Evolutionary conservation across 192 early-diverging fungal genomes (phyloP).

Genomic region (Helicostylum pulchrum): DNA sequence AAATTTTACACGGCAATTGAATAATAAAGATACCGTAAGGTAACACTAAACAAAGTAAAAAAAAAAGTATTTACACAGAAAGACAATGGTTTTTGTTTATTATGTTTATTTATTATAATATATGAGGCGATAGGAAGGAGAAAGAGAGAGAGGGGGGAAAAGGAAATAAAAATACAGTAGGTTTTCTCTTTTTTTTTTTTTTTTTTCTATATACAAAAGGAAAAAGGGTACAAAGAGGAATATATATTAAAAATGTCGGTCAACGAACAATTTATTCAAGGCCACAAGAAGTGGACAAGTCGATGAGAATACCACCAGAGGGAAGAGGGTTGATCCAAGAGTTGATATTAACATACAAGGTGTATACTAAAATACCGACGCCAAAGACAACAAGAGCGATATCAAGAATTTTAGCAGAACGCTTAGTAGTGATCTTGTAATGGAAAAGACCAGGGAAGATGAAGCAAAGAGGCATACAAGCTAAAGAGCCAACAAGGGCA

Average conservation of each 20-base stretch:
- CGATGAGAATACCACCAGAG: not conserved
- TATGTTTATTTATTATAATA: no score
- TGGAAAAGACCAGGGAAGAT: conserved; percentile 84
- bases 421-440: conserved; percentile 48
- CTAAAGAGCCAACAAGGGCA: conserved; percentile 75
- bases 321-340: conserved; percentile 32
- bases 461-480: conserved; percentile 68
- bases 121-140: no score
- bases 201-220: not conserved
- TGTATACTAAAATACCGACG: conserved; percentile 65
- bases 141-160: no score
- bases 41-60: no score
- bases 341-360: conserved; percentile 67
- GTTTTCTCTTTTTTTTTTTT: conserved; percentile 2
- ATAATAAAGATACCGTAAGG: no score
- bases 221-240: not conserved
- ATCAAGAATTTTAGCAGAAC: conserved; percentile 46
- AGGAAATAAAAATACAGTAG: not conserved
- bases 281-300: not conserved
- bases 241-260: not conserved
- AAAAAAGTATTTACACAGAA: no score
- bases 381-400: conserved; percentile 59
- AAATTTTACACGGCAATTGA: no score
- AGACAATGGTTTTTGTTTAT: no score
- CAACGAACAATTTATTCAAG: conserved; percentile 5